Conservation (phyloP, 2,329 filamentous ascomycete species). For the Knoxdaviesia capensis region DNA sequence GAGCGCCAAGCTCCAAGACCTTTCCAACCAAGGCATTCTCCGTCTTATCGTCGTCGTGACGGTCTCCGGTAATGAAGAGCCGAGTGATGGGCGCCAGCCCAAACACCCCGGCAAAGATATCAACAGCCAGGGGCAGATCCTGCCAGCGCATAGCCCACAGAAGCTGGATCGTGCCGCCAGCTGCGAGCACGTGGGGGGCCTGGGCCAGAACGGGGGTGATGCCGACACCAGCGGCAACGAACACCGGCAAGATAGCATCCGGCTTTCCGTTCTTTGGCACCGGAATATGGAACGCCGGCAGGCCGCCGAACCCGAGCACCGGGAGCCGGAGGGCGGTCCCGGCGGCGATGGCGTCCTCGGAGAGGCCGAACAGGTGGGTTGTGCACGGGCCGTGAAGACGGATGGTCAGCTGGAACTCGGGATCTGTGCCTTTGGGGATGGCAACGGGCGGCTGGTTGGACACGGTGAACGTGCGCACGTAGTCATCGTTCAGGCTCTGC, state of each 20-base stretch:
- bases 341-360: no score
- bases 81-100: conserved; percentile 29
- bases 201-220: conserved; percentile 67
- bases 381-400: conserved; percentile 52
- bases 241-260: conserved; percentile 28
- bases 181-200: conserved; percentile 23
- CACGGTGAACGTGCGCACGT: conserved; percentile 64
- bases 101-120: conserved; percentile 32
- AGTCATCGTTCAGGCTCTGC: conserved; percentile 65
- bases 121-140: conserved; percentile 42
- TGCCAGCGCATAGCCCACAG: conserved; percentile 46
- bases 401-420: conserved; percentile 51
- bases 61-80: conserved; percentile 43
- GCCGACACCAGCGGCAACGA: conserved; percentile 62
- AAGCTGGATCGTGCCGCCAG: conserved; percentile 24
- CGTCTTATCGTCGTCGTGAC: conserved; percentile 14
- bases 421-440: conserved; percentile 3
- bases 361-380: conserved; percentile 40
- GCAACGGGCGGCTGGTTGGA: conserved; percentile 33
- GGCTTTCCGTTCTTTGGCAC: no score
- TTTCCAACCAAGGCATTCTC: conserved; percentile 5
- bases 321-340: no score
- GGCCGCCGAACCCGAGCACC: conserved; percentile 55
- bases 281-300: conserved; percentile 16
- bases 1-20: conserved; percentile 14